Evolutionary conservation across 116 monocot species (phyloP), one percentile per base, ranked within the genome.

Genomic region (Dioscorea cayenensis): DNA sequence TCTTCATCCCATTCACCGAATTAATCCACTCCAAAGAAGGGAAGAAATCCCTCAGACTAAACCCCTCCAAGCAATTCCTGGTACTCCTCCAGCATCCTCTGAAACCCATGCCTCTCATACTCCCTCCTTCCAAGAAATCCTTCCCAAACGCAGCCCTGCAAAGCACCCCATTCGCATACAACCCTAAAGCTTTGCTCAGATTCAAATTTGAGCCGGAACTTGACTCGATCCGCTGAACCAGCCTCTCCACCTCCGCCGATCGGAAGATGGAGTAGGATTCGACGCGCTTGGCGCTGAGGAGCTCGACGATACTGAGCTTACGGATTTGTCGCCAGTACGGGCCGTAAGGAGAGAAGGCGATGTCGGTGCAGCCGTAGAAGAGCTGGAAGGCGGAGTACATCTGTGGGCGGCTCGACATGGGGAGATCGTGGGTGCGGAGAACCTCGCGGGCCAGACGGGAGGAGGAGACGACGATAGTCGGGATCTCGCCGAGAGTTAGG

Each of bases 381-480:
- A 72, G 8, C 63, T 63, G 38, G 25, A 18, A 4, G 35, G 36
- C 5, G 72, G 58, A 10, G 55, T 22, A 14, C 27, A 72, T 37
- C 12, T 61, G 25, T 14, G 72, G 63, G 22, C 72, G 72, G 27
- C 23, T 49, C 48, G 36, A 62, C 49, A 72, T 43, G 16, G 48
- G 3, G 16, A 18, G 17, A 48, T 72, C 72, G 8, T 72, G 62
- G 35, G 62, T 49, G 23, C 61, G 38, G 21, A 64, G 63, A 23
- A 72, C 22, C 27, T 62, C 63, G 14, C 23, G 16, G 65, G 72
- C 72, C 0, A 12, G 37, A 3, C 20, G 61, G 22, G 72, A 49
- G 43, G 72, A 72, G 36, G 72, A 72, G 72, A 71, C 60, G n/a
- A 71, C 71, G 35, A 71, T 12, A n/a, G 71, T 60, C 11, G 71